Conservation (phyloP, 192 early-diverging fungal genomes). For the Rhizophagus sp. region DNA sequence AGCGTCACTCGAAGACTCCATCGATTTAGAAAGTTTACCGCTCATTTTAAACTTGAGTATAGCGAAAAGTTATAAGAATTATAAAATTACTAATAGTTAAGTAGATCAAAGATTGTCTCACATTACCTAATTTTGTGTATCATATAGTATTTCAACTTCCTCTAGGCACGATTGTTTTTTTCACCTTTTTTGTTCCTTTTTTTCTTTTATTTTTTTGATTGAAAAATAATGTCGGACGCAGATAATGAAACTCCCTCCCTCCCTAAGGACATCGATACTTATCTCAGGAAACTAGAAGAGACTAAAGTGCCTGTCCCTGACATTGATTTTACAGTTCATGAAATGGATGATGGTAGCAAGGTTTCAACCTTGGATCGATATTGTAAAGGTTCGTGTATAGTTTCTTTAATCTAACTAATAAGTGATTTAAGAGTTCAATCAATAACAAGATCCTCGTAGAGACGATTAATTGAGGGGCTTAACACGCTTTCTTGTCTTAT, state of each 20-base stretch:
- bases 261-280: constrained; percentile 36
- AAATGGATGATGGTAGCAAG: constrained; percentile 68
- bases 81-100: no score
- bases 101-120: no score
- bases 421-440: background rate
- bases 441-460: background rate
- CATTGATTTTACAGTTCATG: constrained; percentile 82
- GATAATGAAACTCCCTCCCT: background rate
- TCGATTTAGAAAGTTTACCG: background rate
- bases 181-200: background rate
- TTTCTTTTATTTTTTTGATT: background rate
- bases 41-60: no score
- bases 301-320: constrained; percentile 50
- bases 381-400: constrained; percentile 65
- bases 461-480: background rate
- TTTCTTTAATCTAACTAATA: background rate
- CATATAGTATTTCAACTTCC: no score
- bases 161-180: no score
- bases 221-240: background rate
- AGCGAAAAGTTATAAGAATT: no score
- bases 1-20: constrained; percentile 41
- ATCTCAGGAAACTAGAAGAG: constrained; percentile 42
- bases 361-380: constrained; percentile 75
- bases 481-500: background rate
- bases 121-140: no score